Evolutionary conservation across 139 green algal genomes (phyloP).

Genomic region (Volvox reticuliferus): DNA sequence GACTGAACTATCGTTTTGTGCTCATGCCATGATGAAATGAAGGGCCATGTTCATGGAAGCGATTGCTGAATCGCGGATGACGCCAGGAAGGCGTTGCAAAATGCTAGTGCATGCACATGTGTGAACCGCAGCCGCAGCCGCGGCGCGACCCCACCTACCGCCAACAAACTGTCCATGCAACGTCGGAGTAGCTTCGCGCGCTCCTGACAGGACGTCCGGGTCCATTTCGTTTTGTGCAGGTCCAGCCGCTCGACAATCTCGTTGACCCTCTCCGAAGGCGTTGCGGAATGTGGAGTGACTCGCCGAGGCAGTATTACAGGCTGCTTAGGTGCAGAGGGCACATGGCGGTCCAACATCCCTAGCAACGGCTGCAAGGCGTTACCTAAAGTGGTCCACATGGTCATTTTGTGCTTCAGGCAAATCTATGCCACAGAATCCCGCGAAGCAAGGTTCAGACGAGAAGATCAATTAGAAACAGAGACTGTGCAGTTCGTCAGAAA

Average conservation of each 20-base stretch:
- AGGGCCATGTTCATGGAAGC: no score
- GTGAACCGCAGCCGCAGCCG: no score
- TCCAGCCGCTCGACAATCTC: slow-evolving; percentile 54
- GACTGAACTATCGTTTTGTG: no score
- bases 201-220: not conserved
- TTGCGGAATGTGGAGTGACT: not conserved
- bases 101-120: no score
- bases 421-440: not conserved
- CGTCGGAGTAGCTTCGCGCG: slow-evolving; percentile 62
- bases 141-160: no score
- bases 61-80: no score
- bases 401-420: not conserved
- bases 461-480: no score
- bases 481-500: no score
- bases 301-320: slow-evolving; percentile 42
- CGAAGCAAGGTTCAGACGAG: not conserved
- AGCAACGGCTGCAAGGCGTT: slow-evolving; percentile 49
- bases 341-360: not conserved
- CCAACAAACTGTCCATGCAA: slow-evolving; percentile 62
- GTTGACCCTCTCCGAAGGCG: not conserved
- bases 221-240: slow-evolving; percentile 63
- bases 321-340: not conserved
- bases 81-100: no score
- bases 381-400: slow-evolving; percentile 45
- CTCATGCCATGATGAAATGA: no score